Evolutionary conservation across 306 rosid genomes (phyloP), one percentile per base, ranked within the genome.

Genomic region (Trifolium repens): DNA sequence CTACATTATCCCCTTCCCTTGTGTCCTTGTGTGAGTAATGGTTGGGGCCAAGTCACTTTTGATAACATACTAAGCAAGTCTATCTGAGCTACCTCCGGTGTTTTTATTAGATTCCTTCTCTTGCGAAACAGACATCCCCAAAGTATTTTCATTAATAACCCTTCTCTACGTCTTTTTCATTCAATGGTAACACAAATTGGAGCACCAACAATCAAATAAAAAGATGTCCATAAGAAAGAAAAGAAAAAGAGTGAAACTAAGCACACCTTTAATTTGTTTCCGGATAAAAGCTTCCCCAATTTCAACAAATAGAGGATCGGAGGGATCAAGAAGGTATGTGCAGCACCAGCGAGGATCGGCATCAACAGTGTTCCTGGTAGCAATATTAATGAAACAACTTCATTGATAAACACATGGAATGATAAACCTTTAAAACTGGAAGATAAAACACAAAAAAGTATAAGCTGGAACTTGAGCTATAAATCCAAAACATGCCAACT

Each of bases 311-410:
- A 88, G 87, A 77, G 98, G 94, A 85, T 94, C 98, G 3, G 96
- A 88, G 67, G 98, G 97, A 88, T 88, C 89, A 16, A 94, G 98
- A 82, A 94, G 98, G 82, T 90, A 94, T 30, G 97, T 90, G 77
- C 98, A 94, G 81, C 98, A 91, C 93, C 96, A 91, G 59, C 87
- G 91, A 75, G 84, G 88, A 87, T 91, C 84, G 19, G 88, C 82
- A 57, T 91, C 83, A 76, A 94, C 91, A 22, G 97, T 88, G 84
- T 87, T 87, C 98, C 98, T 94, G 57, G 72, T 37, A 59, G 67
- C 68, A 82, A 78, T 17, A 34, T 74, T 63, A 61, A 72, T 3
- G 42, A 55, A 72, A 84, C 73, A 77, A 44, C 80, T 89, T 69
- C 60, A 54, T 60, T 60, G 78, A 71, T 46, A 71, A 39, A 74